phyloP scores from a whole-genome alignment of 129 eudicot species.

The Deinandra increscens region DNA sequence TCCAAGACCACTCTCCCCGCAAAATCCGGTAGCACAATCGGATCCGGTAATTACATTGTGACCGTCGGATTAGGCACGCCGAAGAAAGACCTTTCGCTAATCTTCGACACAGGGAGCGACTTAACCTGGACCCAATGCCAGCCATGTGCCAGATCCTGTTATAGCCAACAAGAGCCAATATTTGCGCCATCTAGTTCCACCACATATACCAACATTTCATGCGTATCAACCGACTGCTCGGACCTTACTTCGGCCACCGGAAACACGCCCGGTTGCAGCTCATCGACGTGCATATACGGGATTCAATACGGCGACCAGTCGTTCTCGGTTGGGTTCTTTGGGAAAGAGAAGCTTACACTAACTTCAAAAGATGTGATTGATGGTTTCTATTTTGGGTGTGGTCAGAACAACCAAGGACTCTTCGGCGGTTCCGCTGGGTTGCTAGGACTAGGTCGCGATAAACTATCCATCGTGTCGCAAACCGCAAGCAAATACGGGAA shows the following conservation, averaged over 20 bases:
- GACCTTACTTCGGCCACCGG: slow-evolving; percentile 57
- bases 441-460: slow-evolving; percentile 60
- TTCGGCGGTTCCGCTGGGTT: slow-evolving; percentile 61
- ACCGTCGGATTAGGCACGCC: slow-evolving; percentile 78
- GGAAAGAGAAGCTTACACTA: slow-evolving; percentile 51
- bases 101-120: slow-evolving; percentile 90
- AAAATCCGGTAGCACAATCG: slow-evolving; percentile 56
- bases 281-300: slow-evolving; percentile 57
- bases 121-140: slow-evolving; percentile 90
- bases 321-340: slow-evolving; percentile 58
- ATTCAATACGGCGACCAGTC: slow-evolving; percentile 77
- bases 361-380: slow-evolving; percentile 36
- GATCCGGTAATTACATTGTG: slow-evolving; percentile 67
- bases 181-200: slow-evolving; percentile 60
- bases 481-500: slow-evolving; percentile 46
- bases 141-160: slow-evolving; percentile 62
- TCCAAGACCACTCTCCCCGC: slow-evolving; percentile 47
- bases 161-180: slow-evolving; percentile 57
- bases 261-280: slow-evolving; percentile 44
- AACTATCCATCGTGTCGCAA: slow-evolving; percentile 61
- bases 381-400: slow-evolving; percentile 61
- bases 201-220: slow-evolving; percentile 62
- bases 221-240: slow-evolving; percentile 44
- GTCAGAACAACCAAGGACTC: slow-evolving; percentile 70
- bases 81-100: slow-evolving; percentile 42